phyloP scores from a whole-genome alignment of 1,139 yeast genomes.

The Geotrichum citri-aurantii region DNA sequence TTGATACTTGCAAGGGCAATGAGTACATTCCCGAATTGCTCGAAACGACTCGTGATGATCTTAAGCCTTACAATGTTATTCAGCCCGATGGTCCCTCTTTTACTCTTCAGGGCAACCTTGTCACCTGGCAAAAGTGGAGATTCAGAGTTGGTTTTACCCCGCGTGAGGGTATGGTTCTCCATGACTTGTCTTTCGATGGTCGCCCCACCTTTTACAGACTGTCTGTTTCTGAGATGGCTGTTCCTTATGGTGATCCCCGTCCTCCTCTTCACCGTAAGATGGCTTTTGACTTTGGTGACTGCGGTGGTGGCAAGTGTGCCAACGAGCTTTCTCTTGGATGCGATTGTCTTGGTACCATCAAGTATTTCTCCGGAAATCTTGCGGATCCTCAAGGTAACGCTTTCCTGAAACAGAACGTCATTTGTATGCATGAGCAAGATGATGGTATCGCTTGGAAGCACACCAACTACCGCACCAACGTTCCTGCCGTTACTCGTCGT shows the following conservation, averaged over 20 bases:
- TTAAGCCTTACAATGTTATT: slow-evolving; percentile 67
- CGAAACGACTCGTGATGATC: slow-evolving; percentile 39
- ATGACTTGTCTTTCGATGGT: slow-evolving; percentile 74
- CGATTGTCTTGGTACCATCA: slow-evolving; percentile 83
- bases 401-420: slow-evolving; percentile 59
- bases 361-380: slow-evolving; percentile 66
- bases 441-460: slow-evolving; percentile 78
- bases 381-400: slow-evolving; percentile 63
- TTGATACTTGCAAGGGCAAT: slow-evolving; percentile 64
- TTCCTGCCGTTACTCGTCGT: slow-evolving; percentile 75
- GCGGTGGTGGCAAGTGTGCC: slow-evolving; percentile 80
- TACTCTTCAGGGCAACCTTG: slow-evolving; percentile 52
- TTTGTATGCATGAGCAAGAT: slow-evolving; percentile 90
- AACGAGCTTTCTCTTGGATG: slow-evolving; percentile 74
- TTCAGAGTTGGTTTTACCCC: slow-evolving; percentile 69
- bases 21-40: slow-evolving; percentile 46
- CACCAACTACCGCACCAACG: slow-evolving; percentile 71
- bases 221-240: slow-evolving; percentile 83
- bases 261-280: slow-evolving; percentile 88
- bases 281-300: slow-evolving; percentile 88
- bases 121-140: slow-evolving; percentile 88
- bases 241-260: slow-evolving; percentile 87
- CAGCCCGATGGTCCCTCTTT: slow-evolving; percentile 90
- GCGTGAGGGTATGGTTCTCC: slow-evolving; percentile 80
- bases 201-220: slow-evolving; percentile 75